Evolutionary conservation across 2,329 filamentous ascomycete species (phyloP).

Genomic region (Venturia oleaginea): DNA sequence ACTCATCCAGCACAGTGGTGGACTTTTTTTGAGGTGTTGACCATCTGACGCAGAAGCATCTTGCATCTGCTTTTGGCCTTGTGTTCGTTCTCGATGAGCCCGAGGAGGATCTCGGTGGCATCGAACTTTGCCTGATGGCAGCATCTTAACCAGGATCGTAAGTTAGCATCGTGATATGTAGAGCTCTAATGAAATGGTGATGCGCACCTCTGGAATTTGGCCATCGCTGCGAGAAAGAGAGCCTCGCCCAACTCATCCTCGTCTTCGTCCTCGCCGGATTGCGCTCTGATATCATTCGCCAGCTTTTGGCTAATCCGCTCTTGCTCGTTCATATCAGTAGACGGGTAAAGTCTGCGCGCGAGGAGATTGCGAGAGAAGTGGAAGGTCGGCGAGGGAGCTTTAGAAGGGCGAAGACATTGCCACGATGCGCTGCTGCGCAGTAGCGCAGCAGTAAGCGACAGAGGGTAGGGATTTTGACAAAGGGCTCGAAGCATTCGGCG

Average conservation of each 20-base stretch:
- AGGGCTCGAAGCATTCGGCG: background rate
- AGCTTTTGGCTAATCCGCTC: background rate
- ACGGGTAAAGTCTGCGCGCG: background rate
- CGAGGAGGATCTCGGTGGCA: conserved; percentile 2
- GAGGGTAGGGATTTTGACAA: background rate
- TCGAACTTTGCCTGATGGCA: background rate
- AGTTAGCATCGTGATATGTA: background rate
- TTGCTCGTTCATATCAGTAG: background rate
- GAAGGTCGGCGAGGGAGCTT: conserved; percentile 4
- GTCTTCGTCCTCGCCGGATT: conserved; percentile 1
- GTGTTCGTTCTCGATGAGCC: background rate
- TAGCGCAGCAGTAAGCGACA: background rate
- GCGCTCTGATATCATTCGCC: background rate
- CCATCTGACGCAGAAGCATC: background rate
- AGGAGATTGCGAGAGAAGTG: background rate
- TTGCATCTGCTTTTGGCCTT: background rate
- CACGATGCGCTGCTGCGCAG: background rate
- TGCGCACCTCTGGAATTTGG: conserved; percentile 2
- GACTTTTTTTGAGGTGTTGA: background rate
- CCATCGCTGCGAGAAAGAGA: background rate
- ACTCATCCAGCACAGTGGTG: background rate
- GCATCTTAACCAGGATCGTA: background rate
- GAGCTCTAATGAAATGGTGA: background rate
- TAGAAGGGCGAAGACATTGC: background rate
- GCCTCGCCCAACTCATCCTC: background rate